Evolutionary conservation across 257 asterid species (phyloP).

Genomic region (Solanum tacnaense): DNA sequence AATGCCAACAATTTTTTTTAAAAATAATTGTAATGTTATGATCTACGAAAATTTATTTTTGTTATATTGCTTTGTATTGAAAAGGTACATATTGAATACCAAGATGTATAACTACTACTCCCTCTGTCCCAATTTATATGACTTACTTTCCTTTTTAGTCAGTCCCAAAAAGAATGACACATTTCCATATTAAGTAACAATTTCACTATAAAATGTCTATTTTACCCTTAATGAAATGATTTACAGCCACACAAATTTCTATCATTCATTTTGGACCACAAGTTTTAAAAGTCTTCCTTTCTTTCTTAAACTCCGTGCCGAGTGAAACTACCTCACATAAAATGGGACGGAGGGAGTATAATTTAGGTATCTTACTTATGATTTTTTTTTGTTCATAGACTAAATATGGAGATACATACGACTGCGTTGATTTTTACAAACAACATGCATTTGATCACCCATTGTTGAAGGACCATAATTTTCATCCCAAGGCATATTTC

Average conservation of each 20-base stretch:
- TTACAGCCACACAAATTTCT: no score
- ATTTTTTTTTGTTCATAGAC: not conserved
- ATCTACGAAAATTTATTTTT: not conserved
- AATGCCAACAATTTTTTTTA: not conserved
- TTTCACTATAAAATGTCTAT: no score
- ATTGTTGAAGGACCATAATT: not conserved
- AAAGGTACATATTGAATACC: not conserved
- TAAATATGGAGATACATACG: not conserved
- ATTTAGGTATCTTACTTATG: not conserved
- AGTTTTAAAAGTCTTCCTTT: no score
- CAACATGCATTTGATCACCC: not conserved
- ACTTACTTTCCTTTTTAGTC: no score
- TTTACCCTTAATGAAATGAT: no score
- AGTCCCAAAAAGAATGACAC: no score
- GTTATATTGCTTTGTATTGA: not conserved
- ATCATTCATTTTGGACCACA: no score
- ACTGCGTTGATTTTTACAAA: not conserved
- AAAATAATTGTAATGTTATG: not conserved
- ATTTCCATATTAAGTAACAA: no score
- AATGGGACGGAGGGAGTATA: no score
- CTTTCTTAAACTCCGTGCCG: no score
- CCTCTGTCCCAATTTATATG: no score
- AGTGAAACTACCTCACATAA: no score
- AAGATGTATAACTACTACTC: not conserved
- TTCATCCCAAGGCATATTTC: not conserved